phyloP scores from a whole-genome alignment of 164 flowering plant species.

The Dillenia turbinata region DNA sequence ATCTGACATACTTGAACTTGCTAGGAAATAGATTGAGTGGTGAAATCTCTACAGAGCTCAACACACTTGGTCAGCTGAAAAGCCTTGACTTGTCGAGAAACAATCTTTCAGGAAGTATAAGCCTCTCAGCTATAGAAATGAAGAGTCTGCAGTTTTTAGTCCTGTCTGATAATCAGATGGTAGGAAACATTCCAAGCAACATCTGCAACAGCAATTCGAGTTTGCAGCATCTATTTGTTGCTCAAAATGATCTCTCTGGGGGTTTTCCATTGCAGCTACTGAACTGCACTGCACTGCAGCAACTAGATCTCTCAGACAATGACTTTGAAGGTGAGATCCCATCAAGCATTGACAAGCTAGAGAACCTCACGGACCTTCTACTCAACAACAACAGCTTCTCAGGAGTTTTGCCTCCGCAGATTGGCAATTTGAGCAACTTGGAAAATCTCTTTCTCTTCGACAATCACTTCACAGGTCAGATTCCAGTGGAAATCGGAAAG shows the following conservation, averaged over 20 bases:
- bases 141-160: conserved; percentile 47
- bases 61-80: conserved; percentile 44
- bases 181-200: conserved; percentile 40
- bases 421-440: conserved; percentile 67
- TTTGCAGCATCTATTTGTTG: conserved; percentile 44
- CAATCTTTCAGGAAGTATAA: conserved; percentile 57
- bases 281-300: conserved; percentile 56
- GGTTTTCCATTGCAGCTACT: conserved; percentile 49
- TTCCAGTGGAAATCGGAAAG: conserved; percentile 75
- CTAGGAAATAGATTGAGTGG: conserved; percentile 69
- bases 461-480: conserved; percentile 58
- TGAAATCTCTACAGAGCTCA: conserved; percentile 54
- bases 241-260: conserved; percentile 58
- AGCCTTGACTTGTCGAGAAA: conserved; percentile 70
- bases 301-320: conserved; percentile 72
- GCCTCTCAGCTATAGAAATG: conserved; percentile 28
- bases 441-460: conserved; percentile 49
- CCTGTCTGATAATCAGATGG: conserved; percentile 54
- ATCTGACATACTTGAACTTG: conserved; percentile 69
- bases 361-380: conserved; percentile 52
- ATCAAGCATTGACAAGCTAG: conserved; percentile 34
- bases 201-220: conserved; percentile 50
- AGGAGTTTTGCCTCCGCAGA: conserved; percentile 59
- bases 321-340: conserved; percentile 55
- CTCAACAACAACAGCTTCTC: conserved; percentile 85